Evolutionary conservation across 2,329 filamentous ascomycete species (phyloP).

Genomic region (Trichoderma cornu-damae): DNA sequence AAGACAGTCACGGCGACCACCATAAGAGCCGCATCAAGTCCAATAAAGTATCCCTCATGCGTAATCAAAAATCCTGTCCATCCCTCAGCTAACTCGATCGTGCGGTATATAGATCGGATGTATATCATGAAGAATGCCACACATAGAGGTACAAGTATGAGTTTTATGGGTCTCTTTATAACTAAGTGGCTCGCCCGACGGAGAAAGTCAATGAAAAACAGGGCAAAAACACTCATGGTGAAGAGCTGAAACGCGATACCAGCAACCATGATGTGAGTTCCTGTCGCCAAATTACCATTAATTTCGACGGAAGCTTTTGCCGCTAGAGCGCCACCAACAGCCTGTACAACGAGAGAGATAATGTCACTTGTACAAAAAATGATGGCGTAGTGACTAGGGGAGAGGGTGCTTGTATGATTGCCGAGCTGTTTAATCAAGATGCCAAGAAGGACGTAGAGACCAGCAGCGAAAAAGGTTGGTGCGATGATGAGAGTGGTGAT

Average conservation of each 20-base stretch:
- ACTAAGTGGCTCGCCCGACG: conserved; percentile 27
- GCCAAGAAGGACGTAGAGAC: conserved; percentile 46
- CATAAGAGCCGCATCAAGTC: conserved; percentile 46
- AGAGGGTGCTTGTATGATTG: conserved; percentile 23
- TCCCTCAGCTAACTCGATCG: conserved; percentile 45
- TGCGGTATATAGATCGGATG: conserved; percentile 45
- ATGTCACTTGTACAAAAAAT: conserved; percentile 17
- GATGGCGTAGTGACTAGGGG: conserved; percentile 28
- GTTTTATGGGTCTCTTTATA: conserved; percentile 3
- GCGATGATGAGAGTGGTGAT: conserved; percentile 42
- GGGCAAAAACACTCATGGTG: not conserved
- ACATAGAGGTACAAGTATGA: conserved; percentile 34
- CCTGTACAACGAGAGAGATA: conserved; percentile 9
- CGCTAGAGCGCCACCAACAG: conserved; percentile 2
- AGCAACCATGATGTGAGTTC: not conserved
- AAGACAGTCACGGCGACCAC: conserved; percentile 41
- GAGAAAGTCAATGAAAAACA: conserved; percentile 19
- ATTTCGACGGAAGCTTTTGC: not conserved
- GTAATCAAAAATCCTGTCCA: conserved; percentile 48
- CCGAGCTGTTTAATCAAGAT: conserved; percentile 42
- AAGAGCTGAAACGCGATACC: conserved; percentile 2
- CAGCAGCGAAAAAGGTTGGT: conserved; percentile 48
- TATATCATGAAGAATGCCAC: conserved; percentile 42
- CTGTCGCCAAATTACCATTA: not conserved
- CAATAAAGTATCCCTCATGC: conserved; percentile 46